Conservation (phyloP, 495 filamentous ascomycete species). For the Aspergillus ellipticus region DNA sequence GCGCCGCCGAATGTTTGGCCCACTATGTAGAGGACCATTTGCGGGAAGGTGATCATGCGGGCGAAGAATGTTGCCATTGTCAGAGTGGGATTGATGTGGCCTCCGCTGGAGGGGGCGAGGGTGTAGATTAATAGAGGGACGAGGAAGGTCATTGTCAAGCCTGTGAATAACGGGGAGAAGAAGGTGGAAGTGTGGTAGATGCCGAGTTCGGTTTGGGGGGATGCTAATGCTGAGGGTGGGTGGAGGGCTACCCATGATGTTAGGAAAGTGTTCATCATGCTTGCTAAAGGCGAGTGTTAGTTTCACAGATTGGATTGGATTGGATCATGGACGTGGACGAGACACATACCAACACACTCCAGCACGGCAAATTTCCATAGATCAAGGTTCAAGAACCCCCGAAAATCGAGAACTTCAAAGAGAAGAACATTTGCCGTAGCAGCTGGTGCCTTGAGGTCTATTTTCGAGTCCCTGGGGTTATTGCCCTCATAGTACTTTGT, state of each 20-base stretch:
- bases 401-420: too few relatives aligned
- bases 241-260: constrained; percentile 24
- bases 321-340: too few relatives aligned
- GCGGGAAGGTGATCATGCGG: constrained; percentile 45
- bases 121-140: constrained; percentile 50
- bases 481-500: too few relatives aligned
- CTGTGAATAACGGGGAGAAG: constrained; percentile 30
- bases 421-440: too few relatives aligned
- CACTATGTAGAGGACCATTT: constrained; percentile 42
- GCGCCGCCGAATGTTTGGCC: constrained; percentile 42
- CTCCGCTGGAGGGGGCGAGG: constrained; percentile 46
- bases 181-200: constrained; percentile 27
- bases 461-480: too few relatives aligned
- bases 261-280: constrained; percentile 28
- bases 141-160: constrained; percentile 43
- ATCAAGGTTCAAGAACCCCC: constrained; percentile 33
- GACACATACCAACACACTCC: constrained; percentile 39
- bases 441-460: too few relatives aligned
- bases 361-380: constrained; percentile 45
- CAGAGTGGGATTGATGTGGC: constrained; percentile 51
- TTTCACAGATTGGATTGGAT: background rate
- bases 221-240: constrained; percentile 11
- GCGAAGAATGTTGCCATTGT: constrained; percentile 49
- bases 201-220: constrained; percentile 18
- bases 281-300: constrained; percentile 9